phyloP scores from a whole-genome alignment of 371 early-diverging fungal species.

The Dichotomocladium elegans region DNA sequence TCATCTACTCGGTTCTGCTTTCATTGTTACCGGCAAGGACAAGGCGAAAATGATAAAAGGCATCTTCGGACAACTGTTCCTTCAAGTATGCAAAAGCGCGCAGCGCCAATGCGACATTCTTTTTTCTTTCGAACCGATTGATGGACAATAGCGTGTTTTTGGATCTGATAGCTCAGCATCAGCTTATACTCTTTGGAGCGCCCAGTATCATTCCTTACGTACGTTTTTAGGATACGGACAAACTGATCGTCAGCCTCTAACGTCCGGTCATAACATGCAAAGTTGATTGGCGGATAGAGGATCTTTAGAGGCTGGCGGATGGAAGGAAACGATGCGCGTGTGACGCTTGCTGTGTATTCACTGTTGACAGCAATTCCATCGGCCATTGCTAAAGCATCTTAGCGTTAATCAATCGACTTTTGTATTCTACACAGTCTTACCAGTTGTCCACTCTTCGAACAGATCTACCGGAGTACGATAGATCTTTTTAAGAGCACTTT shows the following conservation, averaged over 20 bases:
- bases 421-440: conserved; percentile 22
- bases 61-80: conserved; percentile 11
- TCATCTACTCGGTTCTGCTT: too few relatives aligned
- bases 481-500: conserved; percentile 58
- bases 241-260: conserved; percentile 52
- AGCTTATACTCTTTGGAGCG: not conserved
- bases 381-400: conserved; percentile 31
- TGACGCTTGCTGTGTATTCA: conserved; percentile 80
- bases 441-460: conserved; percentile 84
- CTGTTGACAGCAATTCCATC: conserved; percentile 91
- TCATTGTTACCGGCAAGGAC: conserved; percentile 55
- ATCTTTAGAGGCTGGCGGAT: conserved; percentile 63
- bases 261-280: conserved; percentile 61
- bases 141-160: conserved; percentile 64
- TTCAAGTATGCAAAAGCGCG: conserved; percentile 64
- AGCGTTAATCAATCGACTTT: not conserved
- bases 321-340: conserved; percentile 64
- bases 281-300: conserved; percentile 84
- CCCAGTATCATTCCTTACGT: conserved; percentile 1
- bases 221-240: conserved; percentile 55
- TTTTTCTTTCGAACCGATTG: conserved; percentile 95
- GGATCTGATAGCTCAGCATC: conserved; percentile 13
- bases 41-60: conserved; percentile 49
- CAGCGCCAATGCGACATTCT: conserved; percentile 84
- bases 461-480: conserved; percentile 84